Conservation (phyloP, 495 filamentous ascomycete genomes). For the Lentithecium fluviatile region DNA sequence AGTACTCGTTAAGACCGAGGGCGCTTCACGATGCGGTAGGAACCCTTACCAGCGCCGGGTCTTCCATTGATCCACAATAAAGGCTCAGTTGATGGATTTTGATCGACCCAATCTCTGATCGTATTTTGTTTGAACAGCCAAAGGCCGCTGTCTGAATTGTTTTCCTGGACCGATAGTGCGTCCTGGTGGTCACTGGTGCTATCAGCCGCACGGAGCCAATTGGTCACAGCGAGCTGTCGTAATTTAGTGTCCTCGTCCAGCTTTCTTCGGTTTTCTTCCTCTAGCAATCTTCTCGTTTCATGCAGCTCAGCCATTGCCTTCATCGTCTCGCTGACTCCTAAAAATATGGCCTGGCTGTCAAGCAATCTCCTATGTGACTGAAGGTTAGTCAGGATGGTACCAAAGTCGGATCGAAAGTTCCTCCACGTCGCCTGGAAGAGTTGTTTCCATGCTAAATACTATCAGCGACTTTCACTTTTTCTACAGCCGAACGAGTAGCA, state of each 20-base stretch:
- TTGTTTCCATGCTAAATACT: constrained; percentile 9
- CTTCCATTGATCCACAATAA: constrained; percentile 18
- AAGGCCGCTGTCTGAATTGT: not conserved
- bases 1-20: not conserved
- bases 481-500: too few species aligned
- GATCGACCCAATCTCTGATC: constrained; percentile 18
- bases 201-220: constrained; percentile 8
- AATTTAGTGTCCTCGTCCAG: not conserved
- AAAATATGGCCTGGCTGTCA: not conserved
- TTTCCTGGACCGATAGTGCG: not conserved
- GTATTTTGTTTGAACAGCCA: constrained; percentile 19
- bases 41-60: constrained; percentile 26
- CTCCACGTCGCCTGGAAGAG: constrained; percentile 13
- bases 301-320: not conserved
- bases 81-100: not conserved
- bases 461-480: too few species aligned
- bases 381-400: constrained; percentile 2
- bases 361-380: not conserved
- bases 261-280: not conserved
- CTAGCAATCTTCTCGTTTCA: not conserved
- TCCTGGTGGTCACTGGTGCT: constrained; percentile 1
- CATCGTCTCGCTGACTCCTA: not conserved
- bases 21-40: not conserved
- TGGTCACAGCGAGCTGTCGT: not conserved
- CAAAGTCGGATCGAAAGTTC: not conserved